Conservation (phyloP, 495 filamentous ascomycete species). For the Letharia columbiana region DNA sequence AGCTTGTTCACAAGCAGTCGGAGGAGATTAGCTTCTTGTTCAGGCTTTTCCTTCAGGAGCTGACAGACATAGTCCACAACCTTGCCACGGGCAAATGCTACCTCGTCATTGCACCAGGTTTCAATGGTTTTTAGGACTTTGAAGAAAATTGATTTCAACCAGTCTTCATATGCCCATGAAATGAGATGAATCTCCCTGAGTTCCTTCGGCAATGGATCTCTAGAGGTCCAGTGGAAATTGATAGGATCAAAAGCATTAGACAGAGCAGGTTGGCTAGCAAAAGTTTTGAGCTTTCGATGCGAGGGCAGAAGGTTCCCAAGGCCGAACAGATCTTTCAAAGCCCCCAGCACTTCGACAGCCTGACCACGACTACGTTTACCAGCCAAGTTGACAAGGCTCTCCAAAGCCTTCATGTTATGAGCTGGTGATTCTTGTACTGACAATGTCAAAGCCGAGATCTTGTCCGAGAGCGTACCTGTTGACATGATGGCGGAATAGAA, state of each 20-base stretch:
- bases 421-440: slow-evolving; percentile 92
- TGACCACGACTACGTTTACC: slow-evolving; percentile 88
- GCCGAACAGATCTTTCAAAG: slow-evolving; percentile 86
- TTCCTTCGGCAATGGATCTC: slow-evolving; percentile 57
- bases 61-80: slow-evolving; percentile 84
- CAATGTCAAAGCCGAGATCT: slow-evolving; percentile 87
- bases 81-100: slow-evolving; percentile 78
- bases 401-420: slow-evolving; percentile 81
- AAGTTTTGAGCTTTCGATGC: slow-evolving; percentile 69
- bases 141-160: slow-evolving; percentile 86
- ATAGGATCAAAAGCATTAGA: slow-evolving; percentile 54
- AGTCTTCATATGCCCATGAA: slow-evolving; percentile 88
- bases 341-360: slow-evolving; percentile 81
- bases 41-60: slow-evolving; percentile 86
- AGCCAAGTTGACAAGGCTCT: slow-evolving; percentile 68
- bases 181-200: slow-evolving; percentile 69
- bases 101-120: slow-evolving; percentile 84
- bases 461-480: slow-evolving; percentile 90
- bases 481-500: slow-evolving; percentile 96
- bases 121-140: slow-evolving; percentile 85
- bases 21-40: slow-evolving; percentile 91
- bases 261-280: slow-evolving; percentile 72
- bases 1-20: slow-evolving; percentile 91
- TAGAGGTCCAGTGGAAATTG: slow-evolving; percentile 51
- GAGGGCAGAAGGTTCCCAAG: slow-evolving; percentile 76